phyloP scores from a whole-genome alignment of 768 basidiomycete species.

The Mycena vulgaris region DNA sequence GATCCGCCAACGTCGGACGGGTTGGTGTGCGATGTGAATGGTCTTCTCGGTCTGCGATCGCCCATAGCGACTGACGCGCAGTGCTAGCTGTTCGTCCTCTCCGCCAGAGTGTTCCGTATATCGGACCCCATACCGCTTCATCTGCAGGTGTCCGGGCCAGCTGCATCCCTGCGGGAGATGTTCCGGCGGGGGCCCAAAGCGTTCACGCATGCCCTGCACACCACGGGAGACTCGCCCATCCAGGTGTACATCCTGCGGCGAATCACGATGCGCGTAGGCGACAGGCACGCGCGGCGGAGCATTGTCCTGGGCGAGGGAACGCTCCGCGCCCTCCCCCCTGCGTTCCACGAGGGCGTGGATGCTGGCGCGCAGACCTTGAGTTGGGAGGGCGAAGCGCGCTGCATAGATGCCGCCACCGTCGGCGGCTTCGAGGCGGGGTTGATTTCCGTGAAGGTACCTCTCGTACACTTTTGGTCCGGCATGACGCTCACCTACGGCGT shows the following conservation, averaged over 20 bases:
- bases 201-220: background rate
- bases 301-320: background rate
- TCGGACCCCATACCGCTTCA: background rate
- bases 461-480: too few relatives aligned
- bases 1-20: background rate
- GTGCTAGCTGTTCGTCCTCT: background rate
- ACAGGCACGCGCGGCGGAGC: slow-evolving; percentile 4
- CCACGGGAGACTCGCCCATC: background rate
- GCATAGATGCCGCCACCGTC: background rate
- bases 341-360: background rate
- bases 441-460: slow-evolving; percentile 4
- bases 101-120: background rate
- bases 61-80: background rate
- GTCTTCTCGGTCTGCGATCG: background rate
- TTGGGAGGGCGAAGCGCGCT: background rate
- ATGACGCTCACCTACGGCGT: too few relatives aligned
- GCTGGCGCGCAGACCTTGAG: background rate
- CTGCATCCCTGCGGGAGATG: background rate
- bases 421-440: slow-evolving; percentile 6
- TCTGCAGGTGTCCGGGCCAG: background rate
- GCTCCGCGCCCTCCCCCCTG: background rate
- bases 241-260: background rate
- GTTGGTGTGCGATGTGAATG: background rate
- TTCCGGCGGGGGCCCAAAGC: background rate
- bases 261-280: slow-evolving; percentile 6